Evolutionary conservation across 2,329 filamentous ascomycete genomes (phyloP), one percentile per base, ranked within the genome.

Genomic region (Aspergillus cejpii): DNA sequence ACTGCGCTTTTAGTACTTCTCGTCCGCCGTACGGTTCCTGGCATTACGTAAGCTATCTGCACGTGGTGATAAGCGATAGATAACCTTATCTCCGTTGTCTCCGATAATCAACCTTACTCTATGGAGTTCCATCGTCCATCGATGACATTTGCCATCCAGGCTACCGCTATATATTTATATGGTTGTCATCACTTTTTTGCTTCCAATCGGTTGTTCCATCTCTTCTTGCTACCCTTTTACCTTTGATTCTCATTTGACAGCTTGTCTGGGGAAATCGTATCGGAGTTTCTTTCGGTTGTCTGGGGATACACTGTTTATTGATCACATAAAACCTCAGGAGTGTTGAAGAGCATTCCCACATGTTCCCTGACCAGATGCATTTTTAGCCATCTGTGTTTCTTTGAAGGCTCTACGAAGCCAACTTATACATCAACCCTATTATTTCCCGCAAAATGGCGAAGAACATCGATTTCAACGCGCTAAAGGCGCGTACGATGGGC

Each of bases 401-500:
- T 29, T 11, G n/a, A 12, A 17, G 31, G 3, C 7, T 10, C 7
- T 34, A 17, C 23, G 23, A 8, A n/a, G 15, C 10, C 4, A 19
- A 11, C 17, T 17, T 8, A 31, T 31, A 15, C 28, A 4, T 3
- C 6, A 8, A 15, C 4, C 14, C 6, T 31, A n/a, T 15, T 31
- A 8, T 2, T 31, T 31, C 28, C 26, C 27, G 12, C 37, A 61
- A 55, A 24, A 87, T 87, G 82, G 82, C 87, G 65, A 84, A 84
- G 59, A 78, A 81, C 27, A 79, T 77, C 47, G 77, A 81, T 56
- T 80, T 77, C 57, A 76, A 75, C 61, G 75, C 84, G 61, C 75
- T 98, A 53, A 85, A 88, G 61, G 89, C 91, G 56, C 85, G 88
- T 59, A 92, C 92, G 20, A 79, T 98, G 72, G 81, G 79, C 45